A percentile compares a stretch with the other conserved stretches of the same genome.
These are phyloP conservation scores for Papilionanthe hybrid DNA, from an alignment of 116 monocot genomes.

Conservation along the genomic window DNA sequence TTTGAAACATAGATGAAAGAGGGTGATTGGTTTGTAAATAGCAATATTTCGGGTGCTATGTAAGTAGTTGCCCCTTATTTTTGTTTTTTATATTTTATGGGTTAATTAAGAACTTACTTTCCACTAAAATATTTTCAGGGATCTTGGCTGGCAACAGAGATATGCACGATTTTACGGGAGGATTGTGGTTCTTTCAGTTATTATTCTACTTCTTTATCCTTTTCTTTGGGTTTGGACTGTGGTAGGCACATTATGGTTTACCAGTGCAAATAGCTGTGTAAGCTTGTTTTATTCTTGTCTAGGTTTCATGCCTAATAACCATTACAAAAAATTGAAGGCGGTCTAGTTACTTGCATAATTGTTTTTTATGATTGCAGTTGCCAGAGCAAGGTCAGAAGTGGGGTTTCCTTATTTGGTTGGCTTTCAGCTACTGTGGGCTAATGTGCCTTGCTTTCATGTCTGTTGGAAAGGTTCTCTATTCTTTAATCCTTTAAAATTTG, in stretches of 20 bases:
- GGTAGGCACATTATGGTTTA: constrained; percentile 94
- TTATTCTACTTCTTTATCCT: constrained; percentile 91
- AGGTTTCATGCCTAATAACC: neutral
- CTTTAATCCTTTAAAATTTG: neutral
- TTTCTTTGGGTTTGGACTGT: constrained; percentile 99
- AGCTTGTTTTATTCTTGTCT: constrained; percentile 23
- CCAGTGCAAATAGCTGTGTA: constrained; percentile 90
- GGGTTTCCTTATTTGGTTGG: constrained; percentile 98
- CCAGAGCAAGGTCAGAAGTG: constrained; percentile 99
- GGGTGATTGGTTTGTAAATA: too few species aligned
- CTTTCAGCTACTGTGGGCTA: constrained; percentile 92
- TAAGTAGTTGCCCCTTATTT: too few species aligned
- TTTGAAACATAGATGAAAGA: too few species aligned
- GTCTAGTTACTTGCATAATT: neutral
- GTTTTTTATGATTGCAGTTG: constrained; percentile 44
- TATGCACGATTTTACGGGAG: constrained; percentile 92
- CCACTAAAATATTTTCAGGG: constrained; percentile 40
- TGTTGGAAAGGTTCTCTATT: constrained; percentile 62
- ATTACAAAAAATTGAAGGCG: neutral
- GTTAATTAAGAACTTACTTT: constrained; percentile 1
- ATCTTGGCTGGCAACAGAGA: constrained; percentile 97
- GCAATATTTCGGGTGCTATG: too few species aligned
- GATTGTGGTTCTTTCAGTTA: constrained; percentile 79
- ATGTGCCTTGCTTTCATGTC: constrained; percentile 74
- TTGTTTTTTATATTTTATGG: too few species aligned